Percentiles rank a stretch among this genome's conserved stretches.
Conservation (phyloP, 1,139 yeast species). For the Suhomyces kunorum region DNA sequence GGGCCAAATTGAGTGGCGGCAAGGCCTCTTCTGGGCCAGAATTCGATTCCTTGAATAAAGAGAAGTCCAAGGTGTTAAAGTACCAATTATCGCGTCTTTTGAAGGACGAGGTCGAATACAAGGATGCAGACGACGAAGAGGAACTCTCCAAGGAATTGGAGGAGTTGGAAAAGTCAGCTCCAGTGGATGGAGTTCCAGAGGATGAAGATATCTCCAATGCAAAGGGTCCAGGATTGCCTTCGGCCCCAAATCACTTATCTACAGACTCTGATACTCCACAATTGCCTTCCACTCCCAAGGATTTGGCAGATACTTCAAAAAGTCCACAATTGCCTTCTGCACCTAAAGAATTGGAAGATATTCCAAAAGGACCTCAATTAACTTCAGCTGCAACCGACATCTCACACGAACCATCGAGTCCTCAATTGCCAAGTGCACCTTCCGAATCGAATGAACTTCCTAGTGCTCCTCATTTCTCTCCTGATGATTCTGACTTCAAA, state of each 20-base stretch:
- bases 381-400: slow-evolving; percentile 13
- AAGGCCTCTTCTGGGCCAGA: slow-evolving; percentile 28
- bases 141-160: slow-evolving; percentile 30
- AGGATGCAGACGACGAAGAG: slow-evolving; percentile 29
- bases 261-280: neutral
- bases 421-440: neutral
- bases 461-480: slow-evolving; percentile 10
- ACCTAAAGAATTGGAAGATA: neutral
- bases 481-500: slow-evolving; percentile 20
- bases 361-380: slow-evolving; percentile 10
- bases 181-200: neutral
- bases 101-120: slow-evolving; percentile 38
- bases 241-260: slow-evolving; percentile 20
- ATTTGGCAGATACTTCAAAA: slow-evolving; percentile 3
- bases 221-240: slow-evolving; percentile 15
- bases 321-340: slow-evolving; percentile 15
- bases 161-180: slow-evolving; percentile 2
- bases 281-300: neutral
- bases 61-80: slow-evolving; percentile 41
- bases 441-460: slow-evolving; percentile 6
- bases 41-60: slow-evolving; percentile 33
- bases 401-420: neutral
- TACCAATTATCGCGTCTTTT: slow-evolving; percentile 41
- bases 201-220: neutral
- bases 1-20: slow-evolving; percentile 35